Evolutionary conservation across 169 alveolate species (phyloP).

Genomic region (Plasmodium relictum): DNA sequence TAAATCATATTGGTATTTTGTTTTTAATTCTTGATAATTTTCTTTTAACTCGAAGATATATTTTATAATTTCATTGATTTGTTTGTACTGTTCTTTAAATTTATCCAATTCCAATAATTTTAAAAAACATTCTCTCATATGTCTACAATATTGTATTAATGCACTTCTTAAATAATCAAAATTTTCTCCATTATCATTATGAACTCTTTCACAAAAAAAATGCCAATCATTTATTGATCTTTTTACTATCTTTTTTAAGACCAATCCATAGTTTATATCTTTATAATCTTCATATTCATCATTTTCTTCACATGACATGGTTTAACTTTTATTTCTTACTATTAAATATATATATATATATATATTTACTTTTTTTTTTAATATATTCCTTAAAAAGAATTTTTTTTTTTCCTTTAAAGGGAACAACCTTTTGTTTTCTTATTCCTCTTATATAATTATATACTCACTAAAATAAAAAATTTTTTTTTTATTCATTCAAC

Average conservation of each 20-base stretch:
- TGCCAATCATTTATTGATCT: constrained; percentile 63
- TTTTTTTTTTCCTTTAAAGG: no score
- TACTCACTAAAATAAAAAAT: background rate
- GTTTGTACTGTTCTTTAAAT: constrained; percentile 22
- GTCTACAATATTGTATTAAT: constrained; percentile 66
- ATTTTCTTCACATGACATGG: background rate
- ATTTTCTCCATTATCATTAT: constrained; percentile 49
- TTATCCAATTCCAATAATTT: constrained; percentile 30
- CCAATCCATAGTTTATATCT: constrained; percentile 29
- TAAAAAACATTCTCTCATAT: constrained; percentile 65
- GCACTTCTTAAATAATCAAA: constrained; percentile 42
- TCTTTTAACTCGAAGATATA: constrained; percentile 18
- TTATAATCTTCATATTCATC: constrained; percentile 39
- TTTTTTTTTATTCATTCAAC: background rate
- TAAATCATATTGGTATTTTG: constrained; percentile 47
- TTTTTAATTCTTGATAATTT: constrained; percentile 40
- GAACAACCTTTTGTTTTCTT: no score
- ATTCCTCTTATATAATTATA: no score
- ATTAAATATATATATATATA: background rate
- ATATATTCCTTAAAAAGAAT: background rate
- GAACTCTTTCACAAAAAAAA: constrained; percentile 47
- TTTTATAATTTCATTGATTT: constrained; percentile 35
- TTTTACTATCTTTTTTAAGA: constrained; percentile 27
- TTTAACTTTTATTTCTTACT: background rate
- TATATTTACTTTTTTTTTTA: background rate